A percentile compares a stretch with the other conserved stretches of the same genome.
phyloP scores from a whole-genome alignment of 371 early-diverging fungal species.

The Mucor lusitanicus region DNA sequence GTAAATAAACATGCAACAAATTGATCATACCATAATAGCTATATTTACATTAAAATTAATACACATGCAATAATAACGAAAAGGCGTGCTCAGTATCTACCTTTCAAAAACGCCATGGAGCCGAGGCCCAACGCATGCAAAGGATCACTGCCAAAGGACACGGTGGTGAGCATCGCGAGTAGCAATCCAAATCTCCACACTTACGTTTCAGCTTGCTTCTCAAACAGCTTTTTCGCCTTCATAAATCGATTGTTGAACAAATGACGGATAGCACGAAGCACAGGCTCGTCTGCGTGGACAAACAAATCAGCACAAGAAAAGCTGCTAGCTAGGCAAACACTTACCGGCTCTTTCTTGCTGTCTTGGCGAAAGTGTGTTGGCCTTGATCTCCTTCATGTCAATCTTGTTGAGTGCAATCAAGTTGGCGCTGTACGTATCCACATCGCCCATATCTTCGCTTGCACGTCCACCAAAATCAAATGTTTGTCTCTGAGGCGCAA shows the following conservation, averaged over 20 bases:
- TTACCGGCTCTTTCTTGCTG: slow-evolving; percentile 58
- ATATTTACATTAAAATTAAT: slow-evolving; percentile 5
- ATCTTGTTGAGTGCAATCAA: slow-evolving; percentile 32
- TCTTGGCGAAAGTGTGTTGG: slow-evolving; percentile 47
- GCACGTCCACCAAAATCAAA: slow-evolving; percentile 15
- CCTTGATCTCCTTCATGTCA: slow-evolving; percentile 39
- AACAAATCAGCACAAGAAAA: neutral
- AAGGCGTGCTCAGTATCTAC: slow-evolving; percentile 17
- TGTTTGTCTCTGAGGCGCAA: slow-evolving; percentile 21
- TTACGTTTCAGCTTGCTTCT: slow-evolving; percentile 32
- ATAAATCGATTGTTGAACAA: slow-evolving; percentile 63
- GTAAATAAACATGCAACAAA: slow-evolving; percentile 2
- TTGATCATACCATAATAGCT: slow-evolving; percentile 34
- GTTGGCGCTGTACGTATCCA: slow-evolving; percentile 28
- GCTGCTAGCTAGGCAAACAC: neutral
- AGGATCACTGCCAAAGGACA: slow-evolving; percentile 37
- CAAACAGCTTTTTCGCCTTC: slow-evolving; percentile 52
- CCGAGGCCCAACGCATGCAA: slow-evolving; percentile 52
- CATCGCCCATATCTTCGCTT: slow-evolving; percentile 23
- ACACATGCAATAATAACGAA: neutral
- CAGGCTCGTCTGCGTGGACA: slow-evolving; percentile 28
- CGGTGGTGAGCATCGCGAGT: neutral
- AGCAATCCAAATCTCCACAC: neutral
- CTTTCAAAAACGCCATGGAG: slow-evolving; percentile 55
- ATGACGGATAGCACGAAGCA: slow-evolving; percentile 55